Percentiles rank a stretch among this genome's conserved stretches.
phyloP scores from a whole-genome alignment of 2,329 filamentous ascomycete genomes.

The Sordariomycetes sp. region DNA sequence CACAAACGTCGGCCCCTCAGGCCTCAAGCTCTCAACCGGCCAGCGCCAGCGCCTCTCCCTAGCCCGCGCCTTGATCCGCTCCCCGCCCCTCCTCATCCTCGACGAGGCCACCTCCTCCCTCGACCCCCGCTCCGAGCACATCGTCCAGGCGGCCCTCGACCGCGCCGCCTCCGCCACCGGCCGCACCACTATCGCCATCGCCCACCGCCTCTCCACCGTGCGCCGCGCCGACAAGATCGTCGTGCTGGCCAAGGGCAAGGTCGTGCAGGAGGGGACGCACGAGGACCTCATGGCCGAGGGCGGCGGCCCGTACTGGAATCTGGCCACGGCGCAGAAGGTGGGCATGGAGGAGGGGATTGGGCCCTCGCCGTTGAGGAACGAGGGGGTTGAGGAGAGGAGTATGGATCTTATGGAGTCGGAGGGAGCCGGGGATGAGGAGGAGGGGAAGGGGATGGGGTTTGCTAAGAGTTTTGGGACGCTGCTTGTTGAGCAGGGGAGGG shows the following conservation, averaged over 20 bases:
- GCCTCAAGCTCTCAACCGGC: conserved; percentile 51
- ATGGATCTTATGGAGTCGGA: conserved; percentile 6
- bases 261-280: conserved; percentile 49
- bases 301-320: conserved; percentile 29
- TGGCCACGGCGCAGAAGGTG: conserved; percentile 23
- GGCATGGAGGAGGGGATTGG: background rate
- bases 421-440: background rate
- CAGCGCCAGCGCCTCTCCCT: conserved; percentile 57
- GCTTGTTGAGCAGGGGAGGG: conserved; percentile 4
- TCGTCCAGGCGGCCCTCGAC: conserved; percentile 43
- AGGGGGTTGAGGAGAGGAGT: conserved; percentile 1
- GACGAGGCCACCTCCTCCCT: conserved; percentile 56
- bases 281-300: conserved; percentile 35
- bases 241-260: conserved; percentile 54
- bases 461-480: conserved; percentile 6
- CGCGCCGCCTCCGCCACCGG: conserved; percentile 39
- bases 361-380: background rate
- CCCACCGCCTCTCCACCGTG: conserved; percentile 46
- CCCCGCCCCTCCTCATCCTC: conserved; percentile 44
- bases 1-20: conserved; percentile 42
- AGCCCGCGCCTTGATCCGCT: conserved; percentile 27
- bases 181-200: conserved; percentile 54
- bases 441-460: conserved; percentile 25
- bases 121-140: conserved; percentile 26
- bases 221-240: conserved; percentile 52